These are phyloP conservation scores for Mycena filopes DNA, from an alignment of 768 basidiomycete genomes.

Conservation along the genomic window DNA sequence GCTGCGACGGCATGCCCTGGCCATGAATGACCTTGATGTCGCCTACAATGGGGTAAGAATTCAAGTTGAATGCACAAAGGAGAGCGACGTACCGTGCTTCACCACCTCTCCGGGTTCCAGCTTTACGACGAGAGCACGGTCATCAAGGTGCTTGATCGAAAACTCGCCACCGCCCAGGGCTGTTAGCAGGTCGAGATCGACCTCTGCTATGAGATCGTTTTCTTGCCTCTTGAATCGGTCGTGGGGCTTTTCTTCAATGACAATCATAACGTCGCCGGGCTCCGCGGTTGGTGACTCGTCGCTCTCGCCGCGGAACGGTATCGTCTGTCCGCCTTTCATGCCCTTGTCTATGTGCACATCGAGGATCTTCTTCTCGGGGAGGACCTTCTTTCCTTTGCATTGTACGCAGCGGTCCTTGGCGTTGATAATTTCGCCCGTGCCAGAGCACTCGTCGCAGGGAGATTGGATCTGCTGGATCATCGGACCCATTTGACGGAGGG, in stretches of 20 bases:
- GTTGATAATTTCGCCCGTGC: constrained; percentile 96
- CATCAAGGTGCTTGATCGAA: constrained; percentile 92
- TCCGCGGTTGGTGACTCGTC: constrained; percentile 91
- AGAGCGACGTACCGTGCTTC: constrained; percentile 82
- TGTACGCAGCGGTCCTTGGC: constrained; percentile 89
- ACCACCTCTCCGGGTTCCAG: constrained; percentile 91
- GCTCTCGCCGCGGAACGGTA: constrained; percentile 89
- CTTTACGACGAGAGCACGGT: constrained; percentile 85
- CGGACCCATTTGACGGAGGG: constrained; percentile 96
- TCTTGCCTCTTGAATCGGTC: constrained; percentile 89
- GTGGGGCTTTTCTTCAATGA: constrained; percentile 93
- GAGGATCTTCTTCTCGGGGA: constrained; percentile 94
- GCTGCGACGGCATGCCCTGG: constrained; percentile 98
- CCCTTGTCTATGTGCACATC: constrained; percentile 99
- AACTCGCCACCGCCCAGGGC: constrained; percentile 94
- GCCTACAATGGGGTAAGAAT: constrained; percentile 55
- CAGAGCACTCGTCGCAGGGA: constrained; percentile 91
- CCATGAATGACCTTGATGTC: constrained; percentile 90
- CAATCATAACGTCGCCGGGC: constrained; percentile 94
- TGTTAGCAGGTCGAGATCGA: constrained; percentile 94
- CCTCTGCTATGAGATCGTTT: constrained; percentile 85
- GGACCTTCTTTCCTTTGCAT: constrained; percentile 96
- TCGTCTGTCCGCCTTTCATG: constrained; percentile 94
- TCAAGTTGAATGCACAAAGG: constrained; percentile 22
- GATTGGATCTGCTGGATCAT: constrained; percentile 99